Conservation (phyloP, 805 yeast genomes). For the Scheffersomyces stipitis region DNA sequence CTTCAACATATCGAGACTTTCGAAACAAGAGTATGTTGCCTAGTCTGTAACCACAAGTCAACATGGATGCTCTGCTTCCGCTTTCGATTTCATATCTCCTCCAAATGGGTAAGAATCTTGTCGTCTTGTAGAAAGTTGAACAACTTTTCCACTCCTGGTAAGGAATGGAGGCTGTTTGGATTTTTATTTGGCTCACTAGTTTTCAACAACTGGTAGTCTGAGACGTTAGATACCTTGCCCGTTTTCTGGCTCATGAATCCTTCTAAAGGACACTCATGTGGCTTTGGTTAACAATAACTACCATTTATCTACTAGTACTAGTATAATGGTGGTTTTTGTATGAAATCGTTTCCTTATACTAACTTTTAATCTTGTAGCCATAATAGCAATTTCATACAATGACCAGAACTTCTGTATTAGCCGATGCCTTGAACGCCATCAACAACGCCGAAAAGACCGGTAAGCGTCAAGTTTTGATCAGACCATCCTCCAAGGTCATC, state of each 20-base stretch:
- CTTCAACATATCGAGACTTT: no score
- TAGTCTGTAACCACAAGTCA: neutral
- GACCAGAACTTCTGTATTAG: conserved; percentile 98
- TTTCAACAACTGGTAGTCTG: conserved; percentile 15
- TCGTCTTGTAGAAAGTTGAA: conserved; percentile 13
- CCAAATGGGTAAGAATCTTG: conserved; percentile 16
- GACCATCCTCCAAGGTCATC: conserved; percentile 98
- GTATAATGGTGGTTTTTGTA: no score
- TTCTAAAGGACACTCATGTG: conserved; percentile 39
- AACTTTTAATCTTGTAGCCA: conserved; percentile 4
- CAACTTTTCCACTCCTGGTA: neutral
- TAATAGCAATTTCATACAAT: conserved; percentile 41
- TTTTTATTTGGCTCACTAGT: conserved; percentile 1
- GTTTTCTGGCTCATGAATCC: conserved; percentile 34
- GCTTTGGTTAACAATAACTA: conserved; percentile 14
- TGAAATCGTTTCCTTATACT: conserved; percentile 8
- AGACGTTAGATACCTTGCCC: conserved; percentile 26
- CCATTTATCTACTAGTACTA: neutral
- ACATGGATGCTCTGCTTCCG: conserved; percentile 1
- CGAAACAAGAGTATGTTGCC: neutral
- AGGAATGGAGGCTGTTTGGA: neutral
- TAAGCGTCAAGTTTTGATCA: conserved; percentile 96
- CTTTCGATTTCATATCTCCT: conserved; percentile 4
- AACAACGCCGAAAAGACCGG: conserved; percentile 99
- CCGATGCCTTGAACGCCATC: conserved; percentile 97